Evolutionary conservation across 2,329 filamentous ascomycete genomes (phyloP), one percentile per base, ranked within the genome.

Genomic region (Pseudofabraea citricarpa): DNA sequence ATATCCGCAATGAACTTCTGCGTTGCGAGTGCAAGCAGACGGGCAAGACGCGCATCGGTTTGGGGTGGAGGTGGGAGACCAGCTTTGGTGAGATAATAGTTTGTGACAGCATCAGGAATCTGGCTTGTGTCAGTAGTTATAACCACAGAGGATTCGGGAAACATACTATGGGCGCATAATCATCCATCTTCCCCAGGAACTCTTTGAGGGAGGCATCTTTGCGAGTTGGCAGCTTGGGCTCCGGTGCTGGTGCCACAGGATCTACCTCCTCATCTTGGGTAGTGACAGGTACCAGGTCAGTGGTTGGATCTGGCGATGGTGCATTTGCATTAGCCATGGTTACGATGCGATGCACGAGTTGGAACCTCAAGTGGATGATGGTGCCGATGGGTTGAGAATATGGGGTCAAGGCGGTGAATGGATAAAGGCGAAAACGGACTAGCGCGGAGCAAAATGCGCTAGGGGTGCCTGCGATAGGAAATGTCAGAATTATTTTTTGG

Each of bases 1-100:
- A 98, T 89, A 64, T 98, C 93, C 46, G 93, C 90, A 57, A 98
- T 87, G 73, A 98, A 98, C 64, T 98, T 98, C 63, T 98, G 93
- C 0, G 93, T 95, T n/a, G 93, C 93, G 7, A 98, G 85, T 2
- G 93, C 91, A 33, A 98, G 85, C 3, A 98, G 85, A 37, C 91
- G 89, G 18, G 91, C 89, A 21, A 98, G 85, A 46, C 90, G 88
- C 16, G 85, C 85, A 58, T 95, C 89, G 41, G 90, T 95, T 57
- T 93, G 85, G 0, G 89, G 90, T 31, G 91, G 90, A 1, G 91
- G 91, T 24, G 93, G 90, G 4, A 98, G 87, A 41, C 93, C 93
- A 53, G 91, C 90, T 56, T 94, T 86, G 27, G 91, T 95, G 71
- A 98, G 87, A 70, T 98, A 98, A 75, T 97, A 96, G 64, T 95